Evolutionary conservation across 208 protist species (phyloP).

Genomic region (Trypanosomatidae sp.): DNA sequence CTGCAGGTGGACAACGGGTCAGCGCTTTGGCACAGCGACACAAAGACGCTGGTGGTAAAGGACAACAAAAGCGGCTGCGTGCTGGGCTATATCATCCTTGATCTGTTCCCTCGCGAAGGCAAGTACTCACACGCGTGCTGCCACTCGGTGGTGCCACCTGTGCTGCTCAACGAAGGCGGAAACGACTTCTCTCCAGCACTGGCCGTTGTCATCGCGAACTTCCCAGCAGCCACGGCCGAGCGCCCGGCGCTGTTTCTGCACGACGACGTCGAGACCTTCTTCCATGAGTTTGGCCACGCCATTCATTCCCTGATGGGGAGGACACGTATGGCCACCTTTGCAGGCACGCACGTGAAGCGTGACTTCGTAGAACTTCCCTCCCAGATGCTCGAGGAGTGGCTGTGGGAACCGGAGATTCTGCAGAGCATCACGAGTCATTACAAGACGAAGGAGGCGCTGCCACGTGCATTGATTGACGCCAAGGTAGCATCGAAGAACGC

Average conservation of each 20-base stretch:
- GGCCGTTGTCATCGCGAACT: conserved; percentile 80
- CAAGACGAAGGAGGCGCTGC: conserved; percentile 73
- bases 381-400: conserved; percentile 91
- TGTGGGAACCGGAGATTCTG: conserved; percentile 84
- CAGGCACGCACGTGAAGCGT: conserved; percentile 73
- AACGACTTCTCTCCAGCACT: conserved; percentile 74
- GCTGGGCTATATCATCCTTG: conserved; percentile 82
- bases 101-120: conserved; percentile 86
- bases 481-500: conserved; percentile 80
- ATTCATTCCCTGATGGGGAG: conserved; percentile 82
- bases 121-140: conserved; percentile 88
- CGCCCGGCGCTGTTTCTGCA: conserved; percentile 79
- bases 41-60: conserved; percentile 68
- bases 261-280: conserved; percentile 86
- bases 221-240: conserved; percentile 63
- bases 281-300: conserved; percentile 91
- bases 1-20: conserved; percentile 59
- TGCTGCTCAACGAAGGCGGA: conserved; percentile 42
- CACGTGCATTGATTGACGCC: conserved; percentile 63
- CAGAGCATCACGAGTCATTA: conserved; percentile 81
- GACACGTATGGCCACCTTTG: conserved; percentile 75
- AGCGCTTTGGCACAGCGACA: conserved; percentile 71
- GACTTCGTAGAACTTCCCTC: conserved; percentile 92
- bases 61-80: conserved; percentile 55
- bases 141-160: conserved; percentile 72